Conservation (phyloP, 495 filamentous ascomycete species). For the Penicillium dipodomyicola region DNA sequence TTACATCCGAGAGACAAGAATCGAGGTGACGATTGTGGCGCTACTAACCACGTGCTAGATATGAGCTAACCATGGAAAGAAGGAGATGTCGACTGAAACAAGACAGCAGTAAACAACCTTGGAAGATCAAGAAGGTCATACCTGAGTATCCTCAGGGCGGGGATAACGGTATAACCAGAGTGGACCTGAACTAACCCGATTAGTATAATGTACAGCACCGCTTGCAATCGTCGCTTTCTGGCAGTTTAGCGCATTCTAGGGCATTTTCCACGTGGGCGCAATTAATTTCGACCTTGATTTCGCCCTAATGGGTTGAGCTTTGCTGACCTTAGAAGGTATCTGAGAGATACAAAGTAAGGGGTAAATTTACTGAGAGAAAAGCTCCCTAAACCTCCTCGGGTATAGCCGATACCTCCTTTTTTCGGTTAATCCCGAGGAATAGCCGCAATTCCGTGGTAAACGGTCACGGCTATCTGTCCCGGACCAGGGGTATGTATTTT, state of each 20-base stretch:
- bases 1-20: too few species aligned
- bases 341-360: too few species aligned
- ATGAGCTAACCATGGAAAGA: too few species aligned
- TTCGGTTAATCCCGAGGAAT: not conserved
- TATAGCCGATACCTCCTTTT: not conserved
- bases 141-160: not conserved
- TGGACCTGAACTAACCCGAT: not conserved
- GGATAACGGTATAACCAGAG: not conserved
- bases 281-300: not conserved
- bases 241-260: not conserved
- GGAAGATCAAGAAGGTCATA: not conserved
- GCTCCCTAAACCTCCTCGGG: not conserved
- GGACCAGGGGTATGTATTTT: too few species aligned
- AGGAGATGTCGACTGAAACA: not conserved
- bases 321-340: too few species aligned
- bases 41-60: too few species aligned
- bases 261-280: not conserved
- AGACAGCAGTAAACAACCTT: not conserved
- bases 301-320: not conserved
- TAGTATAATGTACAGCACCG: conserved; percentile 6
- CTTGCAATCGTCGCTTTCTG: too few species aligned
- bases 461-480: too few species aligned
- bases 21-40: too few species aligned
- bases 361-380: not conserved
- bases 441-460: too few species aligned